Percentiles rank a stretch among this genome's conserved stretches.
Conservation (phyloP, 129 eudicot genomes). For the Lonicera japonica region DNA sequence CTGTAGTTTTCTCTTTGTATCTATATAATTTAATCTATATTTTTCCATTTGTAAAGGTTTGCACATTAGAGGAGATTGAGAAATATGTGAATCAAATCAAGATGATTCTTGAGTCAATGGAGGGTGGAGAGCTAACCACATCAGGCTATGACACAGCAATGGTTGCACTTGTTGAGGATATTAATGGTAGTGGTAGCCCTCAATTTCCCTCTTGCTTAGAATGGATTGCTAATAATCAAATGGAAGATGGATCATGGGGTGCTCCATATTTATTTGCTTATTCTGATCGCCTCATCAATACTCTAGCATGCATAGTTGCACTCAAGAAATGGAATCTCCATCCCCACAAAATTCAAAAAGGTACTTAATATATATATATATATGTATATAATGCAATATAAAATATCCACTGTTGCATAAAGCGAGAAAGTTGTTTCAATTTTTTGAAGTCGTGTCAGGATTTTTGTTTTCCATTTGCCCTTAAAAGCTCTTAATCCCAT, state of each 20-base stretch:
- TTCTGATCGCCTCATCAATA: constrained; percentile 24
- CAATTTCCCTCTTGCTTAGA: constrained; percentile 26
- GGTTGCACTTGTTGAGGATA: constrained; percentile 27
- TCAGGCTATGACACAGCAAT: constrained; percentile 40
- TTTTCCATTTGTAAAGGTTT: no score
- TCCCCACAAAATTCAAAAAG: constrained; percentile 19
- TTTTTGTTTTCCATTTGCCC: no score
- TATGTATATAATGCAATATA: no score
- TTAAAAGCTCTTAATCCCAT: no score
- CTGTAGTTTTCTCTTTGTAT: no score
- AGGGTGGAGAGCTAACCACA: constrained; percentile 29
- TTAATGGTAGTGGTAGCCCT: constrained; percentile 1
- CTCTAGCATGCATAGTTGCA: constrained; percentile 32
- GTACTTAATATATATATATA: no score
- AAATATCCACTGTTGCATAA: no score
- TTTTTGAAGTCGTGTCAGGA: no score
- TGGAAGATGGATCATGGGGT: constrained; percentile 36
- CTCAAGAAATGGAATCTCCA: constrained; percentile 26
- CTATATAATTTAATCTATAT: no score
- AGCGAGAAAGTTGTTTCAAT: no score
- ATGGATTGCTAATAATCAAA: constrained; percentile 35
- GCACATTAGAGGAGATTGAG: neutral
- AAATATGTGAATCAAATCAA: constrained; percentile 4
- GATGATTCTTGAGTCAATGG: constrained; percentile 16
- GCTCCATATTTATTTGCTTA: constrained; percentile 4